Conservation (phyloP, 179 eudicot genomes). For the Beta corolliflora region DNA sequence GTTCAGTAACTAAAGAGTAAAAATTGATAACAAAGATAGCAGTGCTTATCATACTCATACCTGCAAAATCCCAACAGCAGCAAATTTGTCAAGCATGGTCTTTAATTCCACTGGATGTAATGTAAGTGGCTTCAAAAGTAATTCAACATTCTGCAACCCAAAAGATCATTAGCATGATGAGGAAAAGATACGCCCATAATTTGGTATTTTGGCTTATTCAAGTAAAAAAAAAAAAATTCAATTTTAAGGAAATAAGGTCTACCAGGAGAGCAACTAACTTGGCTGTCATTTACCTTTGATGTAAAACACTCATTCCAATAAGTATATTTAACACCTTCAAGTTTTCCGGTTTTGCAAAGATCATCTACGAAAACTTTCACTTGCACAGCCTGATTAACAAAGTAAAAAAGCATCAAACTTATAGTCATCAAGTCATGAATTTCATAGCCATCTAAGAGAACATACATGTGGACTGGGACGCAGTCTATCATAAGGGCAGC, state of each 20-base stretch:
- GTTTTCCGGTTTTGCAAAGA: slow-evolving; percentile 70
- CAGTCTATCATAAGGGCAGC: slow-evolving; percentile 60
- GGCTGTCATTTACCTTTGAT: slow-evolving; percentile 56
- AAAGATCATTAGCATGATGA: neutral
- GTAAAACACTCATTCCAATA: slow-evolving; percentile 91
- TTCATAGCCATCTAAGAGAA: slow-evolving; percentile 10
- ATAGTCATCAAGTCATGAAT: neutral
- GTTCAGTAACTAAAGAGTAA: neutral
- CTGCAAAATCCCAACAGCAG: slow-evolving; percentile 93
- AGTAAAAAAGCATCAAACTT: slow-evolving; percentile 17
- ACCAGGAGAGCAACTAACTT: neutral
- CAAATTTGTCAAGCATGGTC: slow-evolving; percentile 81
- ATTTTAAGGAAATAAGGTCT: neutral
- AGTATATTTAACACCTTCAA: slow-evolving; percentile 68
- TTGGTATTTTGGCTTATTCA: neutral
- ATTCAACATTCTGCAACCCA: slow-evolving; percentile 59
- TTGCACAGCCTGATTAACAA: slow-evolving; percentile 55
- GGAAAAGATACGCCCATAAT: neutral
- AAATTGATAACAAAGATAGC: neutral
- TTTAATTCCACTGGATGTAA: slow-evolving; percentile 71
- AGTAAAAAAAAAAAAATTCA: neutral
- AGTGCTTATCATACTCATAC: slow-evolving; percentile 48
- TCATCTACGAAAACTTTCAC: slow-evolving; percentile 69
- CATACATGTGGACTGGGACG: slow-evolving; percentile 51
- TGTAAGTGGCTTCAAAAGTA: slow-evolving; percentile 55